Conservation (phyloP, 441 rosid species). For the Pelargonium myrrhifolium region DNA sequence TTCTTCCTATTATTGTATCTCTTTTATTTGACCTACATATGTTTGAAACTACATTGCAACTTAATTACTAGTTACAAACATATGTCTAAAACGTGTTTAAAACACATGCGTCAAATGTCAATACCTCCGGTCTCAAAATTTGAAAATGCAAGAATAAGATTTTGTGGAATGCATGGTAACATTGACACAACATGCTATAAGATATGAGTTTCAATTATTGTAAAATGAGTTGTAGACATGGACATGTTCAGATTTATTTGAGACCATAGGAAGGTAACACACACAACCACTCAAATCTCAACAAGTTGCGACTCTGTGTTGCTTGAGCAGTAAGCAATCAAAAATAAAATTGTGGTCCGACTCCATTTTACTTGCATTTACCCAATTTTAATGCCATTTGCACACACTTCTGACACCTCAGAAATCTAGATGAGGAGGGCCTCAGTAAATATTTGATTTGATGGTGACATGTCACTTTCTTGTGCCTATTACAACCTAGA, state of each 20-base stretch:
- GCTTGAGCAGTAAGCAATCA: slow-evolving; percentile 2
- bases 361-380: background rate
- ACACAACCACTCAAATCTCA: background rate
- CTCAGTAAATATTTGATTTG: slow-evolving; percentile 1
- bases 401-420: background rate
- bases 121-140: too few relatives aligned
- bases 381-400: background rate
- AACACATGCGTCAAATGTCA: too few relatives aligned
- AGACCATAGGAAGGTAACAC: background rate
- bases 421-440: slow-evolving; percentile 2
- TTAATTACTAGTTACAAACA: too few relatives aligned
- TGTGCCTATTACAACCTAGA: background rate
- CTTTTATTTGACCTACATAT: too few relatives aligned
- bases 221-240: background rate
- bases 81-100: too few relatives aligned
- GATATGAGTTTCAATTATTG: background rate
- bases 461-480: background rate
- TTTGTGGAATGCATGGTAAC: too few relatives aligned
- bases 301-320: background rate
- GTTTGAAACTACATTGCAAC: too few relatives aligned
- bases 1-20: too few relatives aligned
- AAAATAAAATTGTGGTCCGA: background rate
- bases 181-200: too few relatives aligned
- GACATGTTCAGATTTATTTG: background rate
- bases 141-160: too few relatives aligned